Evolutionary conservation across 805 yeast species (phyloP).

Genomic region (Pichia ethanolica): DNA sequence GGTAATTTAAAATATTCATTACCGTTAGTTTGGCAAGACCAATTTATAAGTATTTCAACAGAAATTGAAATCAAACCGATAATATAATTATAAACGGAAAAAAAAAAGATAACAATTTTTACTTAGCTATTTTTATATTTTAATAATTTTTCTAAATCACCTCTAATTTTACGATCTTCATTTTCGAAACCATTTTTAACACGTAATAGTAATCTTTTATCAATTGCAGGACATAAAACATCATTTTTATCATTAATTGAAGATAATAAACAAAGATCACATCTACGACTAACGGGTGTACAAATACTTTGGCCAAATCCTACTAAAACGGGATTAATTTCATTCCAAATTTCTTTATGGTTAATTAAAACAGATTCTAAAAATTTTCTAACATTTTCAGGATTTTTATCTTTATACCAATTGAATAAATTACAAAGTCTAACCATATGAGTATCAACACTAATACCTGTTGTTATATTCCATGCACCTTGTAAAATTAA

Average conservation of each 20-base stretch:
- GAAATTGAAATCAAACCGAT: constrained; percentile 18
- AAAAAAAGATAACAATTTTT: not conserved
- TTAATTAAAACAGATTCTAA: constrained; percentile 69
- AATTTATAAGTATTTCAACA: constrained; percentile 25
- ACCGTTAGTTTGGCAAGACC: constrained; percentile 21
- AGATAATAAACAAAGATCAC: constrained; percentile 58
- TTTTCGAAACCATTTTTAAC: constrained; percentile 20
- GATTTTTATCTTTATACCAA: constrained; percentile 61
- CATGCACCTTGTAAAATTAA: constrained; percentile 77
- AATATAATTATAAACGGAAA: not conserved
- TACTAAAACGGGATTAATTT: constrained; percentile 77
- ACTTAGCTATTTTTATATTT: constrained; percentile 24
- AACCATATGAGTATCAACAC: constrained; percentile 89
- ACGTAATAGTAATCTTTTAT: constrained; percentile 35
- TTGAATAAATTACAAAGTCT: constrained; percentile 72
- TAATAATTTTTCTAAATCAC: constrained; percentile 34
- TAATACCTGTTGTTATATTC: constrained; percentile 73
- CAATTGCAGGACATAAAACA: constrained; percentile 53
- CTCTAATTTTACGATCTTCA: constrained; percentile 29
- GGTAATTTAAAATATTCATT: constrained; percentile 28
- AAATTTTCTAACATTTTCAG: constrained; percentile 65
- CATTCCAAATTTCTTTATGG: constrained; percentile 59
- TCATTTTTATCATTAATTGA: constrained; percentile 5
- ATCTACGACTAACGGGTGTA: constrained; percentile 58
- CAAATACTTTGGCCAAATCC: constrained; percentile 93